A percentile compares a stretch with the other conserved stretches of the same genome.
These are phyloP conservation scores for Closterium sp. DNA, from an alignment of 139 green algal genomes.

Conservation along the genomic window DNA sequence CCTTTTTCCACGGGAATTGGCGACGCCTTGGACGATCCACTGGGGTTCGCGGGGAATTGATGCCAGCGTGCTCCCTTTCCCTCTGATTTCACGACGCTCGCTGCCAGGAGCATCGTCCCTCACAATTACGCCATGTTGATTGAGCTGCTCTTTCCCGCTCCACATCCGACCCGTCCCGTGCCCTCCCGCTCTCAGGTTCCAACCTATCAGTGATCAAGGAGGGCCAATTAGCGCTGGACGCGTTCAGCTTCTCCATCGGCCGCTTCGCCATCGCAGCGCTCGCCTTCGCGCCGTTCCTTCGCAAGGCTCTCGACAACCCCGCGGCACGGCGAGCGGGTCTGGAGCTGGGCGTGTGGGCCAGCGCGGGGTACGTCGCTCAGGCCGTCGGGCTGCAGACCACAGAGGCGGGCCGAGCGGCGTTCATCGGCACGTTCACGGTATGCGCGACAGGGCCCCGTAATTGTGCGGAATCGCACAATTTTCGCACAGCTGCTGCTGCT, in stretches of 20 bases:
- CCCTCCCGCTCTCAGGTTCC: conserved; percentile 7
- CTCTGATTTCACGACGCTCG: too few species aligned
- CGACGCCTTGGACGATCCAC: neutral
- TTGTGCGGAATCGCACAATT: neutral
- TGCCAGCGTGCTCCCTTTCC: neutral
- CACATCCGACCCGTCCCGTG: neutral
- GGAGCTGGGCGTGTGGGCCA: conserved; percentile 42
- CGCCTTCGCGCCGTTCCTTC: conserved; percentile 26
- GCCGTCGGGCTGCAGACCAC: conserved; percentile 63
- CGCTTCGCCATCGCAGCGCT: conserved; percentile 37
- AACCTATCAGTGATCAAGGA: conserved; percentile 46
- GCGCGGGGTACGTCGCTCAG: conserved; percentile 58
- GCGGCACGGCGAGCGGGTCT: neutral
- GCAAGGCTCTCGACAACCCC: neutral
- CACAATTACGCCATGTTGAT: neutral
- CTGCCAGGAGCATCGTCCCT: too few species aligned
- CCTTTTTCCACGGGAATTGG: neutral
- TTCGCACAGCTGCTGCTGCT: neutral
- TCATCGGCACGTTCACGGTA: conserved; percentile 82
- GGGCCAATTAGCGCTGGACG: conserved; percentile 22
- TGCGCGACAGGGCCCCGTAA: neutral
- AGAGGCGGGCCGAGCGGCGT: conserved; percentile 67
- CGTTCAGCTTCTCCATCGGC: conserved; percentile 15
- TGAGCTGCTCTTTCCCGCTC: neutral
- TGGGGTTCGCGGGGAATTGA: neutral